Evolutionary conservation across 2,329 filamentous ascomycete genomes (phyloP).

Genomic region (Pseudocercospora cruenta): DNA sequence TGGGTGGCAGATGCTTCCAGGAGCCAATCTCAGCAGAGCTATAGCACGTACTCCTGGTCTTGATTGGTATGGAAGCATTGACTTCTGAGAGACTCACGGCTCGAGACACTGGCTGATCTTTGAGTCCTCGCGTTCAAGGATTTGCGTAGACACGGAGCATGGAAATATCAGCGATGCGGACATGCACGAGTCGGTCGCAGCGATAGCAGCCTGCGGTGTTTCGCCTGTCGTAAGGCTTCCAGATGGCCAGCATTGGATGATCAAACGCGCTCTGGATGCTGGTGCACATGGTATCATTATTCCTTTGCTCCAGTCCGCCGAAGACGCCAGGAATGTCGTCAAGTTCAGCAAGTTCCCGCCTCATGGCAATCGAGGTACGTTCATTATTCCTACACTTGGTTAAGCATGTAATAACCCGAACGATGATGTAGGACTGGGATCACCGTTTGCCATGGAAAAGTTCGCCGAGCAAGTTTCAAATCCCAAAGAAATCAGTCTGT

Average conservation of each 20-base stretch:
- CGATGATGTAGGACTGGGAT: conserved; percentile 56
- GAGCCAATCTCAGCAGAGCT: conserved; percentile 57
- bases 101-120: not conserved
- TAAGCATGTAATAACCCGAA: conserved; percentile 40
- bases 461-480: conserved; percentile 33
- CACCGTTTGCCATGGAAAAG: conserved; percentile 53
- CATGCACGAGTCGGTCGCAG: not conserved
- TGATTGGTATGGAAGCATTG: conserved; percentile 21
- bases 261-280: conserved; percentile 63
- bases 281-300: conserved; percentile 64
- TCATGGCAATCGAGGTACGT: conserved; percentile 13
- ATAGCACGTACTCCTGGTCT: conserved; percentile 58
- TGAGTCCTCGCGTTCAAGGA: not conserved
- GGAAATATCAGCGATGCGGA: conserved; percentile 55
- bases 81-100: not conserved
- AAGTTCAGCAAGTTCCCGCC: conserved; percentile 61
- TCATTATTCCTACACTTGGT: too few species aligned
- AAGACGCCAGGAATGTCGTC: conserved; percentile 58
- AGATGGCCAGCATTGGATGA: conserved; percentile 64
- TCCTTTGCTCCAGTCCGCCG: conserved; percentile 39
- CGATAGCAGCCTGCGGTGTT: conserved; percentile 42
- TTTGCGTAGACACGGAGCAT: conserved; percentile 57
- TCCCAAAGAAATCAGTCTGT: conserved; percentile 20
- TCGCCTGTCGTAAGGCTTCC: conserved; percentile 53
- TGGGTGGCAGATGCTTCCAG: conserved; percentile 62